Evolutionary conservation across 2,329 filamentous ascomycete species (phyloP).

Genomic region (Aspergillus vadensis): DNA sequence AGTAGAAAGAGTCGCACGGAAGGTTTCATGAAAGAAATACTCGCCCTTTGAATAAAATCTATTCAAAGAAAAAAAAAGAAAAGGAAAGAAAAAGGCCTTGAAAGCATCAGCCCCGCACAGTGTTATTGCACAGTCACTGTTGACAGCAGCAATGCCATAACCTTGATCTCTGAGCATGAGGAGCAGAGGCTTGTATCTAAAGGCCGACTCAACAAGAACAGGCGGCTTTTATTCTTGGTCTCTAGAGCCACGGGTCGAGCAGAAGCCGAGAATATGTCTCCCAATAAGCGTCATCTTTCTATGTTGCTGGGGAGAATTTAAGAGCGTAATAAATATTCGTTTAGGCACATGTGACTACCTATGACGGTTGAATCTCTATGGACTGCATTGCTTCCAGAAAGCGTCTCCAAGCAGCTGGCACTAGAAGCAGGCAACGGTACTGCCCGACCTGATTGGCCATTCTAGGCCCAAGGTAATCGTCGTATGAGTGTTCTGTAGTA

Average conservation of each 20-base stretch:
- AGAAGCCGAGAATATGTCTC: not conserved
- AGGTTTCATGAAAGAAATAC: not conserved
- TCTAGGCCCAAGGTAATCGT: too few relatives aligned
- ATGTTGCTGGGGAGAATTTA: not conserved
- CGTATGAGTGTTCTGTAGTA: too few relatives aligned
- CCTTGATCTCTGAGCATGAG: constrained; percentile 10
- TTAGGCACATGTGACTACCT: not conserved
- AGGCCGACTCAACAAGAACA: constrained; percentile 11
- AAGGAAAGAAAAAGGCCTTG: not conserved
- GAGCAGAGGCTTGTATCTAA: constrained; percentile 7
- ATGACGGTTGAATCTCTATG: not conserved
- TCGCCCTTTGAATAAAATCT: not conserved
- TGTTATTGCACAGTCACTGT: not conserved
- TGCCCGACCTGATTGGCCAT: too few relatives aligned
- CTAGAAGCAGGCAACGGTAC: not conserved
- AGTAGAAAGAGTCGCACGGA: not conserved
- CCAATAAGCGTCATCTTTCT: constrained; percentile 5
- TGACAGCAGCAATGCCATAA: not conserved
- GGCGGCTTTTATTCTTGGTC: too few relatives aligned
- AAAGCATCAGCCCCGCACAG: not conserved
- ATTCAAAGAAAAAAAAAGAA: not conserved
- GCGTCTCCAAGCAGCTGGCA: not conserved
- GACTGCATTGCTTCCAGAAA: not conserved
- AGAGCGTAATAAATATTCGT: not conserved
- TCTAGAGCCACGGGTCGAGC: too few relatives aligned